These are phyloP conservation scores for Clavulina sp. DNA, from an alignment of 768 basidiomycete species.

Conservation along the genomic window DNA sequence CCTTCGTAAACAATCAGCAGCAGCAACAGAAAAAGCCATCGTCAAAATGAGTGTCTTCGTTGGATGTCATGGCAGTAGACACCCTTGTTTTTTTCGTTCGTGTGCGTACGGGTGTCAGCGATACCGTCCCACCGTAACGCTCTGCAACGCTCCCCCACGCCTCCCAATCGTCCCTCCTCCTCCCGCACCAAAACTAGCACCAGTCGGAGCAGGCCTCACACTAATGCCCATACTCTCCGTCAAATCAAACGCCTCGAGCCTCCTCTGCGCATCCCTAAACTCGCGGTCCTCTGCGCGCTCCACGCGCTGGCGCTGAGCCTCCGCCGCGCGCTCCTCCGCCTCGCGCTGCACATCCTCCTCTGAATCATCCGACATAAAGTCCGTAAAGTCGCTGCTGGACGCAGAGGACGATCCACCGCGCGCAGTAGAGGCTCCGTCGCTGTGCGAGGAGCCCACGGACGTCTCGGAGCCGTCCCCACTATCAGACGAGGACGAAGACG, in stretches of 20 bases:
- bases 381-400: constrained; percentile 77
- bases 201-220: neutral
- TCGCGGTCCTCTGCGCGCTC: neutral
- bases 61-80: neutral
- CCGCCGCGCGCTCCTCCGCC: constrained; percentile 60
- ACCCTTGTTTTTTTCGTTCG: neutral
- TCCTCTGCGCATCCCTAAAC: neutral
- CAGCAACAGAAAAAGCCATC: too few species aligned
- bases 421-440: neutral
- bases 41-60: too few species aligned
- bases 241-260: neutral
- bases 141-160: neutral
- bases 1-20: neutral
- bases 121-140: neutral
- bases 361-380: constrained; percentile 50
- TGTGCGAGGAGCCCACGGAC: neutral
- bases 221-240: neutral
- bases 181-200: neutral
- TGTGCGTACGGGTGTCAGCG: neutral
- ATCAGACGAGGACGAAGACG: neutral
- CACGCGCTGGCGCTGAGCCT: constrained; percentile 21
- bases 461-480: neutral
- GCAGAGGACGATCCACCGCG: constrained; percentile 27
- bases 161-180: neutral
- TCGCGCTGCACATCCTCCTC: constrained; percentile 76